Percentiles rank a stretch among this genome's conserved stretches.
Evolutionary conservation across 371 early-diverging fungal species (phyloP).

Genomic region (Dinochytrium kinnereticum): DNA sequence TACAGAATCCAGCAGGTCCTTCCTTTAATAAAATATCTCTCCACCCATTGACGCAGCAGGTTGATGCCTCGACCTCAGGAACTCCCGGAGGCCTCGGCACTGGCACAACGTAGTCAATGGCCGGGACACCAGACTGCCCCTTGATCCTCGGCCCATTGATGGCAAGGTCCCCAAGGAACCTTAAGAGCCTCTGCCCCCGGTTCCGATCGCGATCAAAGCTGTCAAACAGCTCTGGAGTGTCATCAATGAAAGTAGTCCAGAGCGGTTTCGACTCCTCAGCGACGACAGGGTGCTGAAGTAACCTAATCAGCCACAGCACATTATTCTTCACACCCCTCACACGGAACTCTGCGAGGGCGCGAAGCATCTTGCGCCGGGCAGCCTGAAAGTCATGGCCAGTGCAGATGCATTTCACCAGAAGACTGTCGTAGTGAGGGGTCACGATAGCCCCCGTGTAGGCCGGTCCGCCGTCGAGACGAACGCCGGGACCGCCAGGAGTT

Average conservation of each 20-base stretch:
- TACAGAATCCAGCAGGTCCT: slow-evolving; percentile 83
- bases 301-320: slow-evolving; percentile 87
- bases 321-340: slow-evolving; percentile 97
- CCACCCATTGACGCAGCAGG: slow-evolving; percentile 81
- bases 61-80: slow-evolving; percentile 49
- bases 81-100: slow-evolving; percentile 37
- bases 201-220: slow-evolving; percentile 54
- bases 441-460: slow-evolving; percentile 82
- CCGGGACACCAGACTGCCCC: slow-evolving; percentile 69
- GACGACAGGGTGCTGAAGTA: slow-evolving; percentile 71
- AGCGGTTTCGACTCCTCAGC: slow-evolving; percentile 55
- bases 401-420: slow-evolving; percentile 90
- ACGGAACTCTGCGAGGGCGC: slow-evolving; percentile 89
- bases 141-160: slow-evolving; percentile 92
- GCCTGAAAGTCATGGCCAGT: slow-evolving; percentile 84
- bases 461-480: slow-evolving; percentile 87
- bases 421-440: slow-evolving; percentile 94
- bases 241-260: slow-evolving; percentile 98
- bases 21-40: slow-evolving; percentile 80
- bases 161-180: slow-evolving; percentile 86
- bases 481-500: slow-evolving; percentile 86
- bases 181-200: slow-evolving; percentile 86
- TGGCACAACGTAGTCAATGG: slow-evolving; percentile 31
- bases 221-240: slow-evolving; percentile 77
- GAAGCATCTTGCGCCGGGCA: slow-evolving; percentile 84